phyloP scores from a whole-genome alignment of 2,329 filamentous ascomycete genomes.

The Ophiostoma quercus region DNA sequence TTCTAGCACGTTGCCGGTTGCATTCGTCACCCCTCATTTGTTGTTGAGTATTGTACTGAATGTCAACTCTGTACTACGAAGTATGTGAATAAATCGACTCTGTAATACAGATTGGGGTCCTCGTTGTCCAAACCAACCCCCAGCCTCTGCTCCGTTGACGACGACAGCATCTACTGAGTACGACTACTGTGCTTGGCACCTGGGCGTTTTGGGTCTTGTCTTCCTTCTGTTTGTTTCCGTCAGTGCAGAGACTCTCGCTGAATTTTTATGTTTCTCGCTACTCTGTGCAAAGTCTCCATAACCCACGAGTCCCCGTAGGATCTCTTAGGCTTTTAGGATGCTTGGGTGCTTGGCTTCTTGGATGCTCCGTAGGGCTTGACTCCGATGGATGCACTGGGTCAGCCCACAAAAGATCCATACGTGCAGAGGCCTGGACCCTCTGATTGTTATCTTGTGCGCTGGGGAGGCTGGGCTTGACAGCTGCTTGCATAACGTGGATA shows the following conservation, averaged over 20 bases:
- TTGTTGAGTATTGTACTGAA: too few relatives aligned
- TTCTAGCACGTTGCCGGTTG: not conserved
- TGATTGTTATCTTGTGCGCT: not conserved
- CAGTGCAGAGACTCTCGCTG: not conserved
- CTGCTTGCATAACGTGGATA: conserved; percentile 2
- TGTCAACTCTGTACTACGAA: not conserved
- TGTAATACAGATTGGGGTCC: too few relatives aligned
- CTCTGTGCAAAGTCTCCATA: not conserved
- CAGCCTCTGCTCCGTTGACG: not conserved
- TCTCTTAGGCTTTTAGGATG: not conserved
- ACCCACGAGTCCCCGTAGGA: not conserved
- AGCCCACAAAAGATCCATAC: not conserved
- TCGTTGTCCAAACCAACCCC: not conserved
- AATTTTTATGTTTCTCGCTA: not conserved
- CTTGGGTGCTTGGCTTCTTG: not conserved
- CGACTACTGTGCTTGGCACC: not conserved
- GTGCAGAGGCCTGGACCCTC: conserved; percentile 7
- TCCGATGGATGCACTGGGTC: not conserved
- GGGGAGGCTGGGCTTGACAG: not conserved
- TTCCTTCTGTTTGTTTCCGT: not conserved
- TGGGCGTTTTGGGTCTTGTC: not conserved
- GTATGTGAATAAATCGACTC: not conserved
- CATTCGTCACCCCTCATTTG: not conserved
- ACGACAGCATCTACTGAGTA: not conserved
- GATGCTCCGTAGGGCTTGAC: not conserved